Conservation (phyloP, 2,329 filamentous ascomycete species). For the Parastagonospora nodorum region DNA sequence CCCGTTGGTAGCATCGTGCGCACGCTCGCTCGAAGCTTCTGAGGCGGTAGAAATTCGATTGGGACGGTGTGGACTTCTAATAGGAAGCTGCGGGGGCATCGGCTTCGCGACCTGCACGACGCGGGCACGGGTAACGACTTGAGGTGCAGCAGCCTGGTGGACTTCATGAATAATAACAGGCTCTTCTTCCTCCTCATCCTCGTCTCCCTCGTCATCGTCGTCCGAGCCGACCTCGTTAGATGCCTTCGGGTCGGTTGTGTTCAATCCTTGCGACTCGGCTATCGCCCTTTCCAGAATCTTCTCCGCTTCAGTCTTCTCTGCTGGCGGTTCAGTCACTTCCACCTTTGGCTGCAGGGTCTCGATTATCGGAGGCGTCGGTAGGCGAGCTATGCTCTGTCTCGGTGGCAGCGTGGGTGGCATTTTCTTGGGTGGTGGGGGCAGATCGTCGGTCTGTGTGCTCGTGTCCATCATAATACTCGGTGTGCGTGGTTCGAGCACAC, state of each 20-base stretch:
- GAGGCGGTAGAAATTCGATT: constrained; percentile 44
- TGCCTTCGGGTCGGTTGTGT: constrained; percentile 19
- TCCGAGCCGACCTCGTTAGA: constrained; percentile 55
- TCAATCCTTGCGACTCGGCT: constrained; percentile 20
- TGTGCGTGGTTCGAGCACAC: constrained; percentile 62
- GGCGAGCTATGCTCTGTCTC: constrained; percentile 22
- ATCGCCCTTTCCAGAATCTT: constrained; percentile 6
- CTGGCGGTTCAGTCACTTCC: constrained; percentile 22
- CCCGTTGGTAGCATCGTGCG: constrained; percentile 22
- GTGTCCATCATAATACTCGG: constrained; percentile 61
- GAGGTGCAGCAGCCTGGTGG: constrained; percentile 65
- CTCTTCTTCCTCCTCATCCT: constrained; percentile 59
- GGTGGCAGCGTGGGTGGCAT: constrained; percentile 30
- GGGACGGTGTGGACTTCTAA: constrained; percentile 69
- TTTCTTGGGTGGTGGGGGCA: constrained; percentile 28
- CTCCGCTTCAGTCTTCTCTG: constrained; percentile 8
- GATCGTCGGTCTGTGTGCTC: constrained; percentile 24
- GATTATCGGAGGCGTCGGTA: constrained; percentile 31
- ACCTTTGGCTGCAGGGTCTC: constrained; percentile 43
- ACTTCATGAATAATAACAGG: constrained; percentile 73
- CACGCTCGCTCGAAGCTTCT: constrained; percentile 27
- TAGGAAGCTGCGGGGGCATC: constrained; percentile 75
- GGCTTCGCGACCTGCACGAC: constrained; percentile 86
- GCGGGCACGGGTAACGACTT: constrained; percentile 74
- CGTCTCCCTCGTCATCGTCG: constrained; percentile 47